Evolutionary conservation across 2,329 filamentous ascomycete species (phyloP).

Genomic region (Monosporascus sp.): DNA sequence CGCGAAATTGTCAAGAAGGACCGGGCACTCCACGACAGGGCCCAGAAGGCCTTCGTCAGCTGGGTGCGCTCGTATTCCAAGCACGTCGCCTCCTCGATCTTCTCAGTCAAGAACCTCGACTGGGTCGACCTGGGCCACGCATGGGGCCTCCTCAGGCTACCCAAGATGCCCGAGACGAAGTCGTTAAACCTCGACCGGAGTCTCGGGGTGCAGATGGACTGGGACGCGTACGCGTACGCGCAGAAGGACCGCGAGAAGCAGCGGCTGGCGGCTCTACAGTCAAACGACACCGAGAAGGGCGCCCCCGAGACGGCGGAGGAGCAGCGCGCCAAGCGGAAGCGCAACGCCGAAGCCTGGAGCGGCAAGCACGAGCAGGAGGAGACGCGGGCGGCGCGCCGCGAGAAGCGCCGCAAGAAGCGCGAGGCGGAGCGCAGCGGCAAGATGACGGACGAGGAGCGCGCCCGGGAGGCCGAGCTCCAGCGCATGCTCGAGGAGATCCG

Average conservation of each 20-base stretch:
- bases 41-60: conserved; percentile 85
- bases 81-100: conserved; percentile 88
- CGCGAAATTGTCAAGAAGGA: conserved; percentile 51
- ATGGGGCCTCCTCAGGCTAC: conserved; percentile 83
- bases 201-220: conserved; percentile 60
- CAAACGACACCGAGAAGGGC: conserved; percentile 24
- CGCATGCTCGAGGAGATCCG: conserved; percentile 62
- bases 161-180: conserved; percentile 88
- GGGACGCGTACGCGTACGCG: conserved; percentile 64
- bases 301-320: conserved; percentile 34
- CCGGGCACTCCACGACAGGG: conserved; percentile 72
- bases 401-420: conserved; percentile 59
- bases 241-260: conserved; percentile 67
- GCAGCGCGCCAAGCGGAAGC: conserved; percentile 48
- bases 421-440: conserved; percentile 58
- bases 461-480: conserved; percentile 58
- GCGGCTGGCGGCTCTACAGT: conserved; percentile 49
- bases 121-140: conserved; percentile 77
- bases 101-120: conserved; percentile 74
- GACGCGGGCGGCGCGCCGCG: conserved; percentile 54
- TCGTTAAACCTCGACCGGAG: conserved; percentile 65
- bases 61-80: conserved; percentile 91
- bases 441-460: conserved; percentile 68
- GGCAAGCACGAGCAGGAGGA: conserved; percentile 63
- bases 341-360: conserved; percentile 68